Base-by-base conservation (phyloP, 331 rosid species). In the Erythrophleum ivorense region DNA sequence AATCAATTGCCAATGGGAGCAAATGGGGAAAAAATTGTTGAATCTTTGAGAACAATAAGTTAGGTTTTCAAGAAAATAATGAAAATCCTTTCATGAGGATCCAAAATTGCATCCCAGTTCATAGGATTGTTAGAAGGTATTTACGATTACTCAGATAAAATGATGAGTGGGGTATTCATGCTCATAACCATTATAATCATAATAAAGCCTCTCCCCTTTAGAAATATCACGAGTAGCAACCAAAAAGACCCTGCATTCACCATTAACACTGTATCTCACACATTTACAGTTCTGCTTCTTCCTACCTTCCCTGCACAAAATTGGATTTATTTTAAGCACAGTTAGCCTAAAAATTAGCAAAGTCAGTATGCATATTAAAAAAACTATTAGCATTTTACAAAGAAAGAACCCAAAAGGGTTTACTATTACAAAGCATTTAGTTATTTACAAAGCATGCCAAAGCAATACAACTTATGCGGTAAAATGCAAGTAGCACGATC, bases 251-350 rank as follows among this genome's bases (percentile, higher is more conserved):
- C 88, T 85, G 80, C 89, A 90, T 88, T 90, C 91, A 80, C 88
- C 91, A n/a, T 82, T 82, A 24, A 90, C 89, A 82, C 80, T 86
- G 88, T 88, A 90, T 84, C 93, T 84, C 87, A 88, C 91, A 73
- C 91, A 90, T 82, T 84, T 90, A 84, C 93, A 90, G 77, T 90
- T 90, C 89, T 88, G 93, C 87, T 86, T 90, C 91, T 84, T 90
- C 84, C 86, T 90, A 78, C 91, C 87, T 59, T 84, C 90, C 88
- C 93, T 88, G 90, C 90, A 88, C 63, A 82, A 72, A 80, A 74
- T 73, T 65, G 79, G 74, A 73, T 78, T 71, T 77, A 75, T 53
- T 76, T 74, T 73, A 76, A 80, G 81, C 81, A 82, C 4, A 40
- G 50, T 31, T 50, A 77, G 77, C 70, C 31, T 74, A 57, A 24